Evolutionary conservation across 2,329 filamentous ascomycete species (phyloP), one percentile per base, ranked within the genome.

Genomic region (Arachnopeziza araneosa): DNA sequence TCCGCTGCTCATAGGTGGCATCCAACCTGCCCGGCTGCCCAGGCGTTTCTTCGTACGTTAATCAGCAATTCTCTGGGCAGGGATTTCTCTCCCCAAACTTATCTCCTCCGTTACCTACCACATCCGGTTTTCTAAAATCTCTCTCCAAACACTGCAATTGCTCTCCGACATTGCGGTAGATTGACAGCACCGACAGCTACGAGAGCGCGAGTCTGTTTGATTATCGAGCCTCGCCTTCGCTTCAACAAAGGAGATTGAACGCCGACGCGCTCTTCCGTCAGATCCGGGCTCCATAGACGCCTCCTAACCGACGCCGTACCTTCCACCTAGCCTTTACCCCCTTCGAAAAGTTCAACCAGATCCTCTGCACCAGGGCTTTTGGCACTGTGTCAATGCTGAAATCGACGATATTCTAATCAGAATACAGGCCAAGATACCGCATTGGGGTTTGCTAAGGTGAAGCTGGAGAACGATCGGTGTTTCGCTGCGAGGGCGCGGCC

Each of bases 401-500:
- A 44, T 19, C 10, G 10, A 17, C 36, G 12, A 44, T 44, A 5
- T 44, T 14, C 12, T 14, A 44, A 44, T 44, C 36, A 2, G 36
- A 44, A 14, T 4, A 44, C 6, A 44, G 17, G 5, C 36, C 36
- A 44, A 44, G 36, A 2, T 17, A 19, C 10, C 36, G 12, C 36
- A 44, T 44, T 44, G 36, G 17, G 36, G 36, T 6, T 12, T 44
- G 36, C 4, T 6, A 17, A 19, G 17, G 50, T 2, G 36, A 53
- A 49, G 32, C 36, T 59, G 63, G 63, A 62, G 63, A 59, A 62
- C 58, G 49, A 60, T 36, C 57, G 59, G 57, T 60, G 50, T 61
- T 54, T 58, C 61, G 6, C 56, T 52, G 54, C 61, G 60, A 61
- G 61, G 65, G 67, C 62, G 63, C 44, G 53, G 24, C 64, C 63